Base-by-base conservation (phyloP, 2,329 filamentous ascomycete genomes). In the Phyllosticta citriasiana region DNA sequence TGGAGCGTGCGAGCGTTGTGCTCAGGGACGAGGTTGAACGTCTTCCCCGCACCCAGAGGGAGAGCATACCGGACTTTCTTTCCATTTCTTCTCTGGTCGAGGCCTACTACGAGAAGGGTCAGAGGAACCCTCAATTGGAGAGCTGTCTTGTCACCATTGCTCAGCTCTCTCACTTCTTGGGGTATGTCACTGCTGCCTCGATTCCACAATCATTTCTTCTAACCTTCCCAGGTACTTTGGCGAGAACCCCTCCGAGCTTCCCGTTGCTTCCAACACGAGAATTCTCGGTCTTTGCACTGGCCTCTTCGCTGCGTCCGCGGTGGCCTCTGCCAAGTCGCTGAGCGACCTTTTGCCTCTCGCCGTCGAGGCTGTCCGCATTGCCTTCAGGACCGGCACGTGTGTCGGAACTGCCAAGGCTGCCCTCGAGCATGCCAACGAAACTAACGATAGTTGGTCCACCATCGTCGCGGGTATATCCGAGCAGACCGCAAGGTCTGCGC, bases 241-340 rank as follows among this genome's bases (percentile, higher is more conserved):
- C 33, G 78, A 79, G 74, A 83, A 77, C 77, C 81, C 73, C 70
- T 79, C 71, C 76, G 84, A 79, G 73, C 76, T 72, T 70, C 82
- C 68, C 64, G 74, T 67, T 70, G 79, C 70, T 68, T 77, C 68
- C 72, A 83, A 74, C 69, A 77, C 75, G 19, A 72, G 80, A 68
- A 76, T 86, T 25, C 78, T 88, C 27, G 86, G 85, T 62, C 79
- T 89, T 53, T 88, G 86, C 77, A 87, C 85, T 51, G 87, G 87
- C 57, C 78, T 87, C 24, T 82, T 89, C 66, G 85, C 86, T n/a
- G 86, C 84, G n/a, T 78, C 82, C 12, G 86, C 85, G 16, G 82
- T 88, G 61, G 82, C 85, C 12, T 84, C 82, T 24, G 81, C 86
- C 33, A 81, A 81, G 63, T 85, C 84, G 5, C 75, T 88, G 55